These are phyloP conservation scores for Punica granatum DNA, from an alignment of 345 rosid genomes.

Conservation along the genomic window DNA sequence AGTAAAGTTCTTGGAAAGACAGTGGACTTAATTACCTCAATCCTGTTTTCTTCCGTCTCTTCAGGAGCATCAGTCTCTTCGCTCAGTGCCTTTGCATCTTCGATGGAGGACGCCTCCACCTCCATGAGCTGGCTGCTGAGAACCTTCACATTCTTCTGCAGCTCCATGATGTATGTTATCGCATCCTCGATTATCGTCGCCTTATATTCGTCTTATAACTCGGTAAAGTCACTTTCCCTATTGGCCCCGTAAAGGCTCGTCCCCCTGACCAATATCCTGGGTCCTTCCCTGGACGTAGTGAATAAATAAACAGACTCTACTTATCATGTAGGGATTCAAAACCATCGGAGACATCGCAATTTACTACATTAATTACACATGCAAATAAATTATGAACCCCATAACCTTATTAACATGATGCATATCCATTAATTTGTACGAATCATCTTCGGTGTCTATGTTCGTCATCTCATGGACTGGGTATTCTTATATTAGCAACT, in stretches of 20 bases:
- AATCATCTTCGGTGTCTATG: background rate
- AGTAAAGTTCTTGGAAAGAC: background rate
- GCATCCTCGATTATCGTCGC: conserved; percentile 81
- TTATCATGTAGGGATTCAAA: too few species aligned
- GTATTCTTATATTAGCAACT: background rate
- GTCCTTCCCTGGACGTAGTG: too few species aligned
- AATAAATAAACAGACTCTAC: too few species aligned
- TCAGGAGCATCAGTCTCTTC: conserved; percentile 24
- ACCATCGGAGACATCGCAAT: too few species aligned
- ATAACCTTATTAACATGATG: too few species aligned
- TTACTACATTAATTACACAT: too few species aligned
- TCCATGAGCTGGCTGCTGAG: conserved; percentile 50
- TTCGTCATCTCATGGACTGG: conserved; percentile 5
- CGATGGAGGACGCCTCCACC: conserved; percentile 37
- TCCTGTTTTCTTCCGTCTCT: conserved; percentile 34
- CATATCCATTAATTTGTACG: too few species aligned
- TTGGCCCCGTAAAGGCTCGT: too few species aligned
- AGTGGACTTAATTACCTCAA: conserved; percentile 36
- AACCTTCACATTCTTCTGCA: conserved; percentile 34
- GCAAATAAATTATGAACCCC: too few species aligned
- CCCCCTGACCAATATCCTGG: too few species aligned
- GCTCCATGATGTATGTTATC: conserved; percentile 55
- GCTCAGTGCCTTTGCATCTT: conserved; percentile 11
- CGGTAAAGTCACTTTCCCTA: too few species aligned
- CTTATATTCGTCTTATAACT: too few species aligned